These are phyloP conservation scores for Clonostachys chloroleuca DNA, from an alignment of 2,329 filamentous ascomycete genomes.

Conservation along the genomic window DNA sequence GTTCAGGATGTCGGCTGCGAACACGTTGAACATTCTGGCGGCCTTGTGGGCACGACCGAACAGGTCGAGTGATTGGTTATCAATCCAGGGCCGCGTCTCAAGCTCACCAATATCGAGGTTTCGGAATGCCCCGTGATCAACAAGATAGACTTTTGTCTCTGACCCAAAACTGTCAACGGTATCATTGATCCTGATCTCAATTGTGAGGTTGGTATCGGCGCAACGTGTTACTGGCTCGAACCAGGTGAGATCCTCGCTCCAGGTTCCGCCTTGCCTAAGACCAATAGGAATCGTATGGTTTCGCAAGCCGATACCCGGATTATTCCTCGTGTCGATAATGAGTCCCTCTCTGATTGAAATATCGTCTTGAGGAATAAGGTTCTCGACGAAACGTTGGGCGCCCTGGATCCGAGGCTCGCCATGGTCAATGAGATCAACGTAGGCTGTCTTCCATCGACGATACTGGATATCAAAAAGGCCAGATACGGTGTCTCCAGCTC, in stretches of 20 bases:
- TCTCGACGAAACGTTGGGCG: constrained; percentile 17
- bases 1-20: too few species aligned
- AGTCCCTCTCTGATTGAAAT: constrained; percentile 30
- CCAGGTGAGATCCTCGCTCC: constrained; percentile 43
- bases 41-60: too few species aligned
- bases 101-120: too few species aligned
- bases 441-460: constrained; percentile 10
- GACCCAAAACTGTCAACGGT: too few species aligned
- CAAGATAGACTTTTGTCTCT: too few species aligned
- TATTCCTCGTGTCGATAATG: constrained; percentile 30
- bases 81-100: too few species aligned
- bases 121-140: too few species aligned
- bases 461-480: constrained; percentile 37
- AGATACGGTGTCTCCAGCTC: constrained; percentile 22
- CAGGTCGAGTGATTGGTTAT: too few species aligned
- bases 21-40: too few species aligned
- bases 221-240: constrained; percentile 37
- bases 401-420: constrained; percentile 20
- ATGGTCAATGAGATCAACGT: constrained; percentile 16
- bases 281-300: constrained; percentile 33
- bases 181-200: constrained; percentile 27
- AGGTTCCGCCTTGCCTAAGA: constrained; percentile 25
- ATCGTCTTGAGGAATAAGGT: constrained; percentile 14
- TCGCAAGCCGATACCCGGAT: constrained; percentile 34
- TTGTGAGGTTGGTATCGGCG: constrained; percentile 33